These are phyloP conservation scores for Tetrastigma voinierianum DNA, from an alignment of 164 flowering plant genomes.

Conservation along the genomic window DNA sequence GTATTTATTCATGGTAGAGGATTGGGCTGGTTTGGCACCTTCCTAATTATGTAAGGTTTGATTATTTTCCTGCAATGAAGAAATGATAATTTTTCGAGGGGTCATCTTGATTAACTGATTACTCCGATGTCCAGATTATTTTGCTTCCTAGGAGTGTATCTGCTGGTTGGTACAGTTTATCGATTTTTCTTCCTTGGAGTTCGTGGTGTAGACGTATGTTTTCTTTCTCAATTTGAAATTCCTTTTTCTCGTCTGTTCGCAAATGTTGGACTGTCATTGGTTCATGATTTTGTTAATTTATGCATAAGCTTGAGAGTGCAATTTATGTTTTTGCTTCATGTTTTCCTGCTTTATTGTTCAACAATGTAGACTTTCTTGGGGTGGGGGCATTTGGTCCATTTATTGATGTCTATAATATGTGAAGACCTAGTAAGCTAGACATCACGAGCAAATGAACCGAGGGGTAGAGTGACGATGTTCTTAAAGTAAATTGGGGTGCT, in stretches of 20 bases:
- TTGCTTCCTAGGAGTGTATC: slow-evolving; percentile 72
- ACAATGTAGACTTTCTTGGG: no score
- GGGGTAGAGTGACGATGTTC: no score
- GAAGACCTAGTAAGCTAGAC: no score
- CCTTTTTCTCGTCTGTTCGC: not conserved
- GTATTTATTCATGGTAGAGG: slow-evolving; percentile 53
- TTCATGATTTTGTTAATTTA: not conserved
- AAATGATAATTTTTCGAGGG: not conserved
- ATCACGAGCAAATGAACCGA: no score
- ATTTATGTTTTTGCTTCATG: no score
- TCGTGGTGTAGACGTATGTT: slow-evolving; percentile 79
- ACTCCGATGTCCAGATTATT: slow-evolving; percentile 44
- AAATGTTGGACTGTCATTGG: not conserved
- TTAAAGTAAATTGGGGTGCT: no score
- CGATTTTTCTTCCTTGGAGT: slow-evolving; percentile 66
- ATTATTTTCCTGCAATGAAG: not conserved
- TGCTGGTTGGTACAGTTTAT: slow-evolving; percentile 69
- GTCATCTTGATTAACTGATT: slow-evolving; percentile 4
- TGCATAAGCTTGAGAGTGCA: not conserved
- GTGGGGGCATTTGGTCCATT: no score
- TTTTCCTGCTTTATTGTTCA: no score
- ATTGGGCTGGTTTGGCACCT: slow-evolving; percentile 82
- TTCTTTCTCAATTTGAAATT: slow-evolving; percentile 13
- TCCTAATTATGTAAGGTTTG: slow-evolving; percentile 53
- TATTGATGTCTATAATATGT: no score